A percentile compares a stretch with the other conserved stretches of the same genome.
Conservation (phyloP, 2,329 filamentous ascomycete species). For the Coleophoma cylindrospora region DNA sequence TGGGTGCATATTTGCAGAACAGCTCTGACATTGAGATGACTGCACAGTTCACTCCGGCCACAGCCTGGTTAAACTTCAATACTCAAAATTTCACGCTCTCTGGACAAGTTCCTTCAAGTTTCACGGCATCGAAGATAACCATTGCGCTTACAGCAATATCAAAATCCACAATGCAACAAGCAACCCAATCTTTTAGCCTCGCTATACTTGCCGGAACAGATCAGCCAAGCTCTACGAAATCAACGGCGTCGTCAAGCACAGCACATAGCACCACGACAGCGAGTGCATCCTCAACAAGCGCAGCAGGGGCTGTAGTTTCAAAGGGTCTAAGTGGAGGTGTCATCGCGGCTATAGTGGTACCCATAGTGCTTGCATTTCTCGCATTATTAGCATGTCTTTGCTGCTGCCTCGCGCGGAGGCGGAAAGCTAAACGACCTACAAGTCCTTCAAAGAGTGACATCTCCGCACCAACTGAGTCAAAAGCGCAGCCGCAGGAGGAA, state of each 20-base stretch:
- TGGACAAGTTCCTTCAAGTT: constrained; percentile 16
- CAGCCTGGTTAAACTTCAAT: constrained; percentile 22
- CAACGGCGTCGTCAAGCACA: constrained; percentile 2
- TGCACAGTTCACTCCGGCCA: constrained; percentile 9
- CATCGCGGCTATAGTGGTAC: constrained; percentile 19
- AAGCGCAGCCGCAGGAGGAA: constrained; percentile 6
- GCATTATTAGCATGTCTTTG: constrained; percentile 13
- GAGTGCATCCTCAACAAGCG: background rate
- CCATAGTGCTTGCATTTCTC: constrained; percentile 11
- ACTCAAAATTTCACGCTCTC: constrained; percentile 14
- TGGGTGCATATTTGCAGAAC: constrained; percentile 17
- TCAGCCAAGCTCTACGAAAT: background rate
- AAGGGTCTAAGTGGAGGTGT: constrained; percentile 9
- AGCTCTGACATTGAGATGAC: constrained; percentile 15
- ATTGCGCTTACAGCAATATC: constrained; percentile 19
- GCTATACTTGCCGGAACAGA: constrained; percentile 4
- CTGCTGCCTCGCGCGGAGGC: constrained; percentile 13
- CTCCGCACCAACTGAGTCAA: constrained; percentile 15
- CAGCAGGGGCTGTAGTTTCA: constrained; percentile 6
- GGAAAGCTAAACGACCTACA: constrained; percentile 2
- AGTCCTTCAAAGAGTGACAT: constrained; percentile 15
- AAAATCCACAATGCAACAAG: constrained; percentile 8
- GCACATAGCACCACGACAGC: background rate
- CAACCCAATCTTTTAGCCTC: constrained; percentile 16
- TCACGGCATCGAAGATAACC: constrained; percentile 8